These are phyloP conservation scores for Phalaenopsis aphrodite DNA, from an alignment of 106 monocot genomes.

Conservation along the genomic window DNA sequence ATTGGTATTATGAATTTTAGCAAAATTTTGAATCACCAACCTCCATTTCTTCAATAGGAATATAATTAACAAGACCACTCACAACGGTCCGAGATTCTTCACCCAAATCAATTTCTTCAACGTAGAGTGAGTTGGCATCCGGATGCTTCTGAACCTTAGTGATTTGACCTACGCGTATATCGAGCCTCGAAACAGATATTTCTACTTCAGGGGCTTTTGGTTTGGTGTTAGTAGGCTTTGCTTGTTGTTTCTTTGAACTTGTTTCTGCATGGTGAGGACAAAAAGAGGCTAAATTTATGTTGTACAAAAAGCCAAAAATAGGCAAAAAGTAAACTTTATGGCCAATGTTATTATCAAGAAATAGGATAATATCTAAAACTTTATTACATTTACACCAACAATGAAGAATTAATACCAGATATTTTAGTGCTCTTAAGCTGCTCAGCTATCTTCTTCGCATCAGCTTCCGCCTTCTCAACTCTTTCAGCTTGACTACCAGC, in stretches of 20 bases:
- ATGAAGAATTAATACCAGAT: constrained; percentile 37
- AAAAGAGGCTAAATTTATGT: not conserved
- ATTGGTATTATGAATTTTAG: not conserved
- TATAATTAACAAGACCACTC: constrained; percentile 88
- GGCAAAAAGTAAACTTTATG: no score
- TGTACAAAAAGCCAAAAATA: no score
- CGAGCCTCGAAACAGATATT: constrained; percentile 66
- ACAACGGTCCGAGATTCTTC: constrained; percentile 83
- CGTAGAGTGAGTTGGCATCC: constrained; percentile 92
- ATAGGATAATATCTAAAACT: no score
- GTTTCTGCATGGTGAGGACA: constrained; percentile 21
- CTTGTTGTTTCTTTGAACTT: constrained; percentile 48
- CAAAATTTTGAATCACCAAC: constrained; percentile 15
- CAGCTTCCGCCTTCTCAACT: constrained; percentile 46
- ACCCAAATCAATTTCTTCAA: constrained; percentile 97
- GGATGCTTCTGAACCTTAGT: constrained; percentile 86
- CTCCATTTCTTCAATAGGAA: constrained; percentile 97
- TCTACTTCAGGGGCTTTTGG: constrained; percentile 56
- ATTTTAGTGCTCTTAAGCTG: constrained; percentile 54
- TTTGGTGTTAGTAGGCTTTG: constrained; percentile 45
- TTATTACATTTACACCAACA: not conserved
- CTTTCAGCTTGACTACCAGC: constrained; percentile 97
- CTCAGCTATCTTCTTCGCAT: constrained; percentile 57
- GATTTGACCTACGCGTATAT: constrained; percentile 83
- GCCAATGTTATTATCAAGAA: no score